Conservation (phyloP, 257 asterid species). For the Nicotiana undulata region DNA sequence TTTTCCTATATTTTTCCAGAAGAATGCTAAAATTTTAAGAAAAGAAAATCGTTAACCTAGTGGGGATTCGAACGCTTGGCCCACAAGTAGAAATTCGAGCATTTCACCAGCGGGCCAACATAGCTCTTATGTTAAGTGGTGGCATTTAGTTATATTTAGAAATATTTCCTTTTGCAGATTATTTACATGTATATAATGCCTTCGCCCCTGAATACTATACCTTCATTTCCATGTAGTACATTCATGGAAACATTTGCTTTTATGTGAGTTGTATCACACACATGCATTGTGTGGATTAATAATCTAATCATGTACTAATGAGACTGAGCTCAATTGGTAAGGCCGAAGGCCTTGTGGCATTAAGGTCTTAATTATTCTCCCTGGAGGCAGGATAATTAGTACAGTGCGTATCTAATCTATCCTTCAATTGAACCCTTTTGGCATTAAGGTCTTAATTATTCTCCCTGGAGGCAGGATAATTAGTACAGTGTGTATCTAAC, state of each 20-base stretch:
- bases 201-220: neutral
- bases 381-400: neutral
- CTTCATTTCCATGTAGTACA: neutral
- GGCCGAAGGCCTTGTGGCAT: neutral
- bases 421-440: neutral
- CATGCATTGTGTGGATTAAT: neutral
- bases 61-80: too few relatives aligned
- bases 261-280: neutral
- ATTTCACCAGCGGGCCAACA: too few relatives aligned
- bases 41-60: too few relatives aligned
- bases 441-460: neutral
- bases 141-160: too few relatives aligned
- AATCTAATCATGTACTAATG: neutral
- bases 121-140: too few relatives aligned
- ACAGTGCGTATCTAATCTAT: neutral
- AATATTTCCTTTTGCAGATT: too few relatives aligned
- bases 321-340: neutral
- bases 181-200: too few relatives aligned
- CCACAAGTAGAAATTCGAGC: too few relatives aligned
- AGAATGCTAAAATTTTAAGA: too few relatives aligned
- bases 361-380: neutral
- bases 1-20: too few relatives aligned
- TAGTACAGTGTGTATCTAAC: neutral
- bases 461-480: neutral
- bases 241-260: neutral